Evolutionary conservation across 176 grass and related monocot genomes (phyloP).

Genomic region (Eragrostis curvula): DNA sequence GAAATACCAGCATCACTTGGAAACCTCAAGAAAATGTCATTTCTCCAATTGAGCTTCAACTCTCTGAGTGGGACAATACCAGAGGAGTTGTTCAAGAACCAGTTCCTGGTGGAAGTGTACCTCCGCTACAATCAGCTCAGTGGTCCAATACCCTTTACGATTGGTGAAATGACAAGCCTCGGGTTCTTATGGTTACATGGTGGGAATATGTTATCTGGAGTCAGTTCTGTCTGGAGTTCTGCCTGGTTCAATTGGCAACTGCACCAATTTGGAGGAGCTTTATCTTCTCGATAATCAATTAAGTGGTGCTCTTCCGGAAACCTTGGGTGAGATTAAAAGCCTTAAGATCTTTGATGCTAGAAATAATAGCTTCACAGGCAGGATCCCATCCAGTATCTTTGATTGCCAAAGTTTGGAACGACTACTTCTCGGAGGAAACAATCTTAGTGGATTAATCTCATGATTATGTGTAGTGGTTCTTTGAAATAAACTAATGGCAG

Average conservation of each 20-base stretch:
- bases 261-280: conserved; percentile 62
- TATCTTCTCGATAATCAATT: conserved; percentile 60
- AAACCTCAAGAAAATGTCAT: conserved; percentile 51
- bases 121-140: conserved; percentile 59
- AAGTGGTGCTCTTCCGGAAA: conserved; percentile 60
- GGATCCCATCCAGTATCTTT: no score
- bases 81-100: conserved; percentile 50
- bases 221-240: no score
- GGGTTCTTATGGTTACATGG: conserved; percentile 40
- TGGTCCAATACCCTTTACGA: conserved; percentile 51
- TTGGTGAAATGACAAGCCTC: conserved; percentile 53
- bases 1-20: conserved; percentile 65
- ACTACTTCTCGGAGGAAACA: no score
- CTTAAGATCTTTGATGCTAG: conserved; percentile 48
- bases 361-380: conserved; percentile 55
- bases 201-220: conserved; percentile 56
- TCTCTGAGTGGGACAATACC: conserved; percentile 62
- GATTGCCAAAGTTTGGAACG: no score
- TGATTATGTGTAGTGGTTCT: no score
- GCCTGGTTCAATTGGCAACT: conserved; percentile 72
- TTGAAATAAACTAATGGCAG: no score
- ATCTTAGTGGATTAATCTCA: no score
- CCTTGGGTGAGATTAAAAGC: conserved; percentile 48
- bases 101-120: conserved; percentile 46
- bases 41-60: conserved; percentile 52